phyloP scores from a whole-genome alignment of 139 green algal genomes.

The Chlorella sp. region DNA sequence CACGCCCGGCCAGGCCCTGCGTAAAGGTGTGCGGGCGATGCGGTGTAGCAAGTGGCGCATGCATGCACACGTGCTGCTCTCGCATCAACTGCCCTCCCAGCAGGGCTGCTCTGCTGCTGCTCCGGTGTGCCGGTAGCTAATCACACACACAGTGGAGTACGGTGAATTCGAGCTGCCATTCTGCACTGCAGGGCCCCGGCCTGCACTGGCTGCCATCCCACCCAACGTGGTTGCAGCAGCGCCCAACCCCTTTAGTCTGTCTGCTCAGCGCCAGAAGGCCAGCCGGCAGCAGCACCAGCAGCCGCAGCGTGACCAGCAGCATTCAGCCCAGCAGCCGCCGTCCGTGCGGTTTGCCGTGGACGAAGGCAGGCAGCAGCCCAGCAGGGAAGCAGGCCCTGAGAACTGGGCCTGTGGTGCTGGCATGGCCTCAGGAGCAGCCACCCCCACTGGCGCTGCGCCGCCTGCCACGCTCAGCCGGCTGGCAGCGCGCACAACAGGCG shows the following conservation, averaged over 20 bases:
- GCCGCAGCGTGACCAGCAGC: not conserved
- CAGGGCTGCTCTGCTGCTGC: no score
- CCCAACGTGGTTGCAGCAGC: conserved; percentile 10
- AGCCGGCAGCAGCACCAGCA: not conserved
- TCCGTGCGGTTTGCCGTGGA: not conserved
- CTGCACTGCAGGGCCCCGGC: conserved; percentile 5
- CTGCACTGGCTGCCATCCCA: not conserved
- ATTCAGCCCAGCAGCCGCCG: not conserved
- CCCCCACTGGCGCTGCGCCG: not conserved
- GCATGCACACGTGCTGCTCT: no score
- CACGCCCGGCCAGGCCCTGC: conserved; percentile 7
- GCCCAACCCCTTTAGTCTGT: conserved; percentile 31
- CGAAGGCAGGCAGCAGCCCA: not conserved
- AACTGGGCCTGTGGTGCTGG: not conserved
- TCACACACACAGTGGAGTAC: no score
- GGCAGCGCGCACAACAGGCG: not conserved
- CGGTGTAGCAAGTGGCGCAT: not conserved
- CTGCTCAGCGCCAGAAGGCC: conserved; percentile 6
- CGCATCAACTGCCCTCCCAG: no score
- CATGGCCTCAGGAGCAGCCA: not conserved
- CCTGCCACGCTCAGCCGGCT: not conserved
- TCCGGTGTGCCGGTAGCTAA: no score
- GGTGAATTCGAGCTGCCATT: no score
- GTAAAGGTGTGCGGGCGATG: not conserved
- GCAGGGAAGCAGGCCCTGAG: not conserved